A percentile compares a stretch with the other conserved stretches of the same genome.
Evolutionary conservation across 2,329 filamentous ascomycete species (phyloP).

Genomic region (Cordyceps fumosorosea): DNA sequence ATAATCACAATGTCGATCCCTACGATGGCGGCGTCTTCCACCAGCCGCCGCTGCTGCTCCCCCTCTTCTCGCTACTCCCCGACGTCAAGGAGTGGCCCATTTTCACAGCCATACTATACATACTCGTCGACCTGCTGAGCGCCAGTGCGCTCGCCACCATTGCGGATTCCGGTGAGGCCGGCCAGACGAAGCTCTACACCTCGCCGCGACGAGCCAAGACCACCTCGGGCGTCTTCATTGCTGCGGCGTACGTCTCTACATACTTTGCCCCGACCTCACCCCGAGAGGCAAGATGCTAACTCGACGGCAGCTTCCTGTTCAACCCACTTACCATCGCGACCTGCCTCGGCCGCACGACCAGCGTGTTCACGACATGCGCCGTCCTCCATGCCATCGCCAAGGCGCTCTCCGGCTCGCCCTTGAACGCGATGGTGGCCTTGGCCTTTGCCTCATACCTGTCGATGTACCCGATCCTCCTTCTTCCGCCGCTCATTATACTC

Average conservation of each 20-base stretch:
- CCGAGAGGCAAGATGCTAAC: slow-evolving; percentile 8
- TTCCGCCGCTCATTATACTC: slow-evolving; percentile 74
- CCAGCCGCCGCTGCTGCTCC: slow-evolving; percentile 82
- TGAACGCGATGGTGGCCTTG: slow-evolving; percentile 76
- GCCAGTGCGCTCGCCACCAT: slow-evolving; percentile 74
- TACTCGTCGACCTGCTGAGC: slow-evolving; percentile 71
- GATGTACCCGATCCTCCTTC: slow-evolving; percentile 81
- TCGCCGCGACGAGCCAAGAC: slow-evolving; percentile 68
- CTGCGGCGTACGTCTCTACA: slow-evolving; percentile 58
- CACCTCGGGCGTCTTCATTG: slow-evolving; percentile 70
- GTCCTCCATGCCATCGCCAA: slow-evolving; percentile 78
- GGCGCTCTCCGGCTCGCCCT: slow-evolving; percentile 65
- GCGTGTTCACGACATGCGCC: slow-evolving; percentile 80
- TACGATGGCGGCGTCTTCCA: slow-evolving; percentile 87
- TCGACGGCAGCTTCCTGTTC: slow-evolving; percentile 66
- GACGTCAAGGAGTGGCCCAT: slow-evolving; percentile 59
- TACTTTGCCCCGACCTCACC: not conserved
- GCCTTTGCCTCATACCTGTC: slow-evolving; percentile 86
- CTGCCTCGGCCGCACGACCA: slow-evolving; percentile 83
- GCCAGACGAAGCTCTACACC: slow-evolving; percentile 66
- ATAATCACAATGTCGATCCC: slow-evolving; percentile 91
- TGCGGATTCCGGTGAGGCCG: slow-evolving; percentile 72
- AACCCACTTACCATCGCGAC: slow-evolving; percentile 91
- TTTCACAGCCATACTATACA: slow-evolving; percentile 75
- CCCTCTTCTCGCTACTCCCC: slow-evolving; percentile 84